Conservation (phyloP, 768 basidiomycete species). For the Pleurotus platypus region DNA sequence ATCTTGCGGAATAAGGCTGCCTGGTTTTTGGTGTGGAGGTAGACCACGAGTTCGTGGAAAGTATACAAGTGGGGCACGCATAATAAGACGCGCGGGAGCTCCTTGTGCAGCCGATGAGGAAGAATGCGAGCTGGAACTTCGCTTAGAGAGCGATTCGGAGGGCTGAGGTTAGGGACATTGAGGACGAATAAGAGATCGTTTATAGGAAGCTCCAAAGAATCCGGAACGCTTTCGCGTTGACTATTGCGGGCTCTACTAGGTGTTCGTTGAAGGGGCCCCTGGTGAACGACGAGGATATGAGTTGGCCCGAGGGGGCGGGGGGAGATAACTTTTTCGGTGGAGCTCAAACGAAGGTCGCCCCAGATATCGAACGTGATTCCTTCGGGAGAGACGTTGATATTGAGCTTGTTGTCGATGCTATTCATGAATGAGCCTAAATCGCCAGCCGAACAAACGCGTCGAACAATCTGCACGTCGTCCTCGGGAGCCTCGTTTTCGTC, state of each 20-base stretch:
- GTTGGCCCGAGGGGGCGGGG: slow-evolving; percentile 33
- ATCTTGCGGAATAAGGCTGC: slow-evolving; percentile 30
- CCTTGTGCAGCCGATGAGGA: slow-evolving; percentile 29
- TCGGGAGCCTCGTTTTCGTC: slow-evolving; percentile 8
- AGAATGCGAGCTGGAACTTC: slow-evolving; percentile 15
- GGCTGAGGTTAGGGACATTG: slow-evolving; percentile 30
- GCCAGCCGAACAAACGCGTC: slow-evolving; percentile 23
- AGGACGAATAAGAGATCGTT: slow-evolving; percentile 35
- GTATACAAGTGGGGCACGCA: slow-evolving; percentile 29
- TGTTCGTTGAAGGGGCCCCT: slow-evolving; percentile 7
- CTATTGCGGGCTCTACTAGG: neutral
- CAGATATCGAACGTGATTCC: slow-evolving; percentile 17
- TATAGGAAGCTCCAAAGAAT: slow-evolving; percentile 29
- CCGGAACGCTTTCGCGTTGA: slow-evolving; percentile 9
- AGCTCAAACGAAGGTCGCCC: slow-evolving; percentile 22
- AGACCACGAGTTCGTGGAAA: slow-evolving; percentile 31
- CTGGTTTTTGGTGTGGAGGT: slow-evolving; percentile 35
- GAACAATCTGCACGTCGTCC: slow-evolving; percentile 15
- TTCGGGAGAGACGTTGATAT: slow-evolving; percentile 8
- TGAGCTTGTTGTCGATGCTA: slow-evolving; percentile 12
- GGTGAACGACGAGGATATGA: slow-evolving; percentile 27
- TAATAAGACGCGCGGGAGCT: slow-evolving; percentile 29
- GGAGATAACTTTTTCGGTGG: slow-evolving; percentile 26
- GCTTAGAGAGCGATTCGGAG: neutral
- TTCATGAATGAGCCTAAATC: slow-evolving; percentile 16